phyloP scores from a whole-genome alignment of 139 green algal genomes.

The Penium margaritaceum region DNA sequence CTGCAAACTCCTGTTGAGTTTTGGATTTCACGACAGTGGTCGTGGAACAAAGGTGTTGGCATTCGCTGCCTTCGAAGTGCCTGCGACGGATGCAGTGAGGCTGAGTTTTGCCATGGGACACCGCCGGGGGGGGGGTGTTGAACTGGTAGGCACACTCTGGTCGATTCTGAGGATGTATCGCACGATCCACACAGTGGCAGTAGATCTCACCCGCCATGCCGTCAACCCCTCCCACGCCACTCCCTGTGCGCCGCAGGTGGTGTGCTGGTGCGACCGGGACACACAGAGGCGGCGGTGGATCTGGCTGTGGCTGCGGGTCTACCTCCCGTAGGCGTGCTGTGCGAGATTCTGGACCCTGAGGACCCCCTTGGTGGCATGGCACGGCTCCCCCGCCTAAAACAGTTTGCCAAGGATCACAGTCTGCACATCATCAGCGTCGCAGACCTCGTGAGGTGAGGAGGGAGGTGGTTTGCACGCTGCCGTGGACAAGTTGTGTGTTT shows the following conservation, averaged over 20 bases:
- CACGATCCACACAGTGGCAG: too few relatives aligned
- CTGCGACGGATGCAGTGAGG: too few relatives aligned
- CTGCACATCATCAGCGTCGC: slow-evolving; percentile 85
- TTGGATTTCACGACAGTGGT: background rate
- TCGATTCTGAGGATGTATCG: too few relatives aligned
- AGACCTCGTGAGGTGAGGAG: slow-evolving; percentile 39
- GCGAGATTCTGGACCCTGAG: slow-evolving; percentile 78
- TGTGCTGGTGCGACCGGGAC: slow-evolving; percentile 74
- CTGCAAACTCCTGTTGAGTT: background rate
- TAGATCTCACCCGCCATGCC: too few relatives aligned
- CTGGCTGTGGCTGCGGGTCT: slow-evolving; percentile 77
- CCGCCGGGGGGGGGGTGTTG: too few relatives aligned
- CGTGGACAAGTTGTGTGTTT: too few relatives aligned
- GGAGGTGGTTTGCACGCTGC: background rate
- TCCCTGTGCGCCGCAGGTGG: slow-evolving; percentile 23
- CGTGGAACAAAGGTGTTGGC: background rate
- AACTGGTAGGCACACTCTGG: too few relatives aligned
- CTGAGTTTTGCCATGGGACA: too few relatives aligned
- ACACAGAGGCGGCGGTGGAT: slow-evolving; percentile 92
- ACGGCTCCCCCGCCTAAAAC: slow-evolving; percentile 68
- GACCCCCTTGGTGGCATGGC: slow-evolving; percentile 75
- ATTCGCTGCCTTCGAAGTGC: background rate
- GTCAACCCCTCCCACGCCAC: background rate
- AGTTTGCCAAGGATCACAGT: slow-evolving; percentile 69
- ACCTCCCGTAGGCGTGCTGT: slow-evolving; percentile 81